Percentiles rank a stretch among this genome's conserved stretches.
Evolutionary conservation across 345 rosid genomes (phyloP).

Genomic region (Leavenworthia alabamica): DNA sequence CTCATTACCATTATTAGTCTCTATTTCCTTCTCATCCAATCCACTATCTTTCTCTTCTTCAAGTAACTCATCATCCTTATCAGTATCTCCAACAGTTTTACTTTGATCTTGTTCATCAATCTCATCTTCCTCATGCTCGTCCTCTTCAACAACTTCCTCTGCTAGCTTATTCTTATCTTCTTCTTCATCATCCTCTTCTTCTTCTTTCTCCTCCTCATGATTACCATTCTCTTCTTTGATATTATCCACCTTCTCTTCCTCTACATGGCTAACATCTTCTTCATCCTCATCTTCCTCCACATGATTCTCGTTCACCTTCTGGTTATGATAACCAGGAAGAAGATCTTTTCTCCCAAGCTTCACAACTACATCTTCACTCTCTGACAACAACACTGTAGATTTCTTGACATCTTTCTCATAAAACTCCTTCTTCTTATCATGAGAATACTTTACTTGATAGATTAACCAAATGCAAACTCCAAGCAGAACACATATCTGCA

Average conservation of each 20-base stretch:
- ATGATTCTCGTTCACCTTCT: conserved; percentile 43
- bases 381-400: conserved; percentile 21
- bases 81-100: conserved; percentile 38
- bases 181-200: conserved; percentile 37
- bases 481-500: conserved; percentile 73
- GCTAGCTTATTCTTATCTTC: conserved; percentile 38
- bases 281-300: conserved; percentile 40
- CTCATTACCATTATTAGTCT: conserved; percentile 35
- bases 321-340: conserved; percentile 37
- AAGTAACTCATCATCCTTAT: conserved; percentile 40
- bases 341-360: conserved; percentile 77
- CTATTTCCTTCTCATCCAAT: conserved; percentile 25
- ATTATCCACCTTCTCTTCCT: conserved; percentile 30
- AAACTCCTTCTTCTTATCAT: conserved; percentile 75
- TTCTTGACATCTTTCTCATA: conserved; percentile 44
- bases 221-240: conserved; percentile 12
- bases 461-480: conserved; percentile 82
- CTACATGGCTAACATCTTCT: conserved; percentile 28
- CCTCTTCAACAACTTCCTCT: conserved; percentile 39
- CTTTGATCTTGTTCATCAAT: conserved; percentile 45
- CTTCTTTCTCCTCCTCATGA: conserved; percentile 35
- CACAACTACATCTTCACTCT: conserved; percentile 25
- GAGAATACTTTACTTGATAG: conserved; percentile 86
- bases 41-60: conserved; percentile 49
- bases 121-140: conserved; percentile 36